A percentile compares a stretch with the other conserved stretches of the same genome.
Conservation (phyloP, 2,329 filamentous ascomycete species). For the Pleurostoma richardsiae region DNA sequence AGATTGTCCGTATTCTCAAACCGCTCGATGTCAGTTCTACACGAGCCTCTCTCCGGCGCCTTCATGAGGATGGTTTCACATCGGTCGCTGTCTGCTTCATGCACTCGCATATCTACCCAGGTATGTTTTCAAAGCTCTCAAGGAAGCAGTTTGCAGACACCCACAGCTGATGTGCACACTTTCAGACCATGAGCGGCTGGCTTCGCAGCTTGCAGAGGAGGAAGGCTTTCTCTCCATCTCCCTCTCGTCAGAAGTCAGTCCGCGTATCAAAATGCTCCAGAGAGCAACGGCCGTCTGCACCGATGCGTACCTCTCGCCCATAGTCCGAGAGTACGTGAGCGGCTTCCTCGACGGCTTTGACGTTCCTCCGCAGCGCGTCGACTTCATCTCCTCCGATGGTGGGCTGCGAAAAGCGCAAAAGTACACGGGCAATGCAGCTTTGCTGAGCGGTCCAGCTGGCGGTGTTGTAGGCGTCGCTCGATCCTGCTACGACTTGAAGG, state of each 20-base stretch:
- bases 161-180: no score
- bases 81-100: conserved; percentile 27
- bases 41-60: conserved; percentile 47
- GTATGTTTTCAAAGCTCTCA: no score
- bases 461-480: conserved; percentile 72
- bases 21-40: conserved; percentile 51
- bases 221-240: conserved; percentile 66
- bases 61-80: conserved; percentile 56
- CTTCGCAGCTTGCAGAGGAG: conserved; percentile 58
- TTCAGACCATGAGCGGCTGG: conserved; percentile 41
- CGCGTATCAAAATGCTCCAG: conserved; percentile 71
- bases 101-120: conserved; percentile 10
- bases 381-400: conserved; percentile 67
- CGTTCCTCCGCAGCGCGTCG: conserved; percentile 37
- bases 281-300: conserved; percentile 64
- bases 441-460: conserved; percentile 67
- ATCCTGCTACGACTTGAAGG: conserved; percentile 64
- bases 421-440: conserved; percentile 64
- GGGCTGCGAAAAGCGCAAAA: conserved; percentile 48
- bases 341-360: conserved; percentile 62
- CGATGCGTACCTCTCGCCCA: conserved; percentile 66
- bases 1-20: conserved; percentile 62
- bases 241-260: conserved; percentile 62
- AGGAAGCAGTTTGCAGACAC: no score
- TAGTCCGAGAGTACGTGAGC: conserved; percentile 65